These are phyloP conservation scores for Ceratobasidium sp. DNA, from an alignment of 1,284 basidiomycete genomes.

Conservation along the genomic window DNA sequence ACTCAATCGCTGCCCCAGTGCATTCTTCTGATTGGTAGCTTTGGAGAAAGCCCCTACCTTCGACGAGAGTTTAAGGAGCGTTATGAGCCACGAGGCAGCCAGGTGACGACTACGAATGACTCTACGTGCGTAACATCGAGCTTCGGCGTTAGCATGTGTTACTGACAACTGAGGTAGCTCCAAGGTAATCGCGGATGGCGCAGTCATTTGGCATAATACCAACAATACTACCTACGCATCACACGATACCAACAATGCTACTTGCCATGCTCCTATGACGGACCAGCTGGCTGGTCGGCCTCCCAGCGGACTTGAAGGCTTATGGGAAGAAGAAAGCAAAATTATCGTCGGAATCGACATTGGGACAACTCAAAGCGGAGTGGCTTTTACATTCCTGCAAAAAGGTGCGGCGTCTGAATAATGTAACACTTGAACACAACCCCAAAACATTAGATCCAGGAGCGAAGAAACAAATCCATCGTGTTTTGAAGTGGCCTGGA, in stretches of 20 bases:
- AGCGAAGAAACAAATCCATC: slow-evolving; percentile 14
- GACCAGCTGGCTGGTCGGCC: neutral
- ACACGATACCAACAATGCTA: slow-evolving; percentile 24
- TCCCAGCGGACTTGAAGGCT: slow-evolving; percentile 26
- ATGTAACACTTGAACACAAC: neutral
- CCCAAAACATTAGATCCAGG: neutral
- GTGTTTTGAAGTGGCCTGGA: slow-evolving; percentile 46
- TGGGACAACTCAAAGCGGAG: slow-evolving; percentile 41
- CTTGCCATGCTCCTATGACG: slow-evolving; percentile 15
- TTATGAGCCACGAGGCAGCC: slow-evolving; percentile 3
- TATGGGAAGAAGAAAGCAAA: slow-evolving; percentile 41
- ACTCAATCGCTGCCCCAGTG: slow-evolving; percentile 6
- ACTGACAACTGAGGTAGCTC: slow-evolving; percentile 10
- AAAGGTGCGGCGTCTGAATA: slow-evolving; percentile 1
- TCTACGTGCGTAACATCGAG: slow-evolving; percentile 30
- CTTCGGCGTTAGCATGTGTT: neutral
- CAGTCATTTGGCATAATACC: slow-evolving; percentile 45
- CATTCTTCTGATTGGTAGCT: slow-evolving; percentile 44
- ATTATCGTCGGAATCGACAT: slow-evolving; percentile 43
- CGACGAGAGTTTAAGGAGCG: slow-evolving; percentile 24
- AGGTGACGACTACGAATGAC: slow-evolving; percentile 42
- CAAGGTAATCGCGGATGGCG: slow-evolving; percentile 46
- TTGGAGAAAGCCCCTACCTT: slow-evolving; percentile 43
- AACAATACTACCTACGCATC: no score
- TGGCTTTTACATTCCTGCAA: slow-evolving; percentile 37